Evolutionary conservation across 441 rosid species (phyloP).

Genomic region (Eutrema salsugineum): DNA sequence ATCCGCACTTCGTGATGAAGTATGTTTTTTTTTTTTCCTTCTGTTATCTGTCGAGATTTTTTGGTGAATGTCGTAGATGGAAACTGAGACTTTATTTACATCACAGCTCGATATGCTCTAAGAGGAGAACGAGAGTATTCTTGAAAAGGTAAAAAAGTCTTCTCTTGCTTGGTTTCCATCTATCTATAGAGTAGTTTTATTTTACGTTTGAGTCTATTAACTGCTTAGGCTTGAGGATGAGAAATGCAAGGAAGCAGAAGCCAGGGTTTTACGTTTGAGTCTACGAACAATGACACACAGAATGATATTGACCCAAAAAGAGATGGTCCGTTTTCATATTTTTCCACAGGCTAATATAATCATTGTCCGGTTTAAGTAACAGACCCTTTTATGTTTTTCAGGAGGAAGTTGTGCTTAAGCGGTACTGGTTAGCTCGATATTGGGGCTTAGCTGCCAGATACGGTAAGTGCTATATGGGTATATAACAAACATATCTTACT

Average conservation of each 20-base stretch:
- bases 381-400: conserved; percentile 33
- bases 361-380: conserved; percentile 2
- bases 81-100: conserved; percentile 7
- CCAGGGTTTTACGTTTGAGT: conserved; percentile 74
- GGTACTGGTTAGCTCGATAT: conserved; percentile 85
- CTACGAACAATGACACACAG: conserved; percentile 68
- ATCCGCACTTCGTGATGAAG: conserved; percentile 79
- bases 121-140: conserved; percentile 66
- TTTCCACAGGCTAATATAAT: neutral
- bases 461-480: conserved; percentile 36
- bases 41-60: neutral
- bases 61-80: neutral
- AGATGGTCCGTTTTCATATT: conserved; percentile 54
- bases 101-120: conserved; percentile 68
- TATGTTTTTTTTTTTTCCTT: conserved; percentile 18
- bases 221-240: conserved; percentile 98
- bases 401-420: conserved; percentile 83
- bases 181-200: neutral
- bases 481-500: neutral
- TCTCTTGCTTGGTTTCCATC: neutral
- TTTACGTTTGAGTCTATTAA: conserved; percentile 20
- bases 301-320: conserved; percentile 78
- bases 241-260: conserved; percentile 79
- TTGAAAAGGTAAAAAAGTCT: conserved; percentile 49
- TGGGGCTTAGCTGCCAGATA: conserved; percentile 81